Base-by-base conservation (phyloP, 73 alveolate species). In the Paramecium sexaurelia region DNA sequence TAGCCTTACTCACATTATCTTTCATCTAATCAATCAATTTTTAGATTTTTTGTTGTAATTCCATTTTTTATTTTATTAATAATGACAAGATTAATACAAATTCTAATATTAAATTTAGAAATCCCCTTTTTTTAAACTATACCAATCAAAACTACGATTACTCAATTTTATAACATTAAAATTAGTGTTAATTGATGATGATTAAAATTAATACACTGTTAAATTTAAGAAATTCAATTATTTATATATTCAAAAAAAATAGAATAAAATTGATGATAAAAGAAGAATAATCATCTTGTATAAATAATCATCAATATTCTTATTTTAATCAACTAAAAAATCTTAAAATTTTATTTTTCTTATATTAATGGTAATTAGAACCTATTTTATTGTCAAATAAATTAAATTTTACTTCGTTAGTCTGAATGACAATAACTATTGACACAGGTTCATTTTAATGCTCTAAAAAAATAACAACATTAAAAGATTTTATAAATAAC, bases 11-110 rank as follows among this genome's bases (percentile, higher is more conserved):
- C 19, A 78, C 90, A 78, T 78, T 78, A 41, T 40, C 90, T 20
- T 24, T 37, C 90, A 78, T 78, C 17, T 78, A 61, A 22, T 78
- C 90, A 40, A 78, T 19, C 27, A 78, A 24, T 78, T 78, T 78
- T 22, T 78, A 22, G 26, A 78, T 43, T 78, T 78, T 78, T 20
- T 11, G 10, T 39, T 32, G 73, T 22, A 40, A 26, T 78, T 45
- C 90, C 90, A 78, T 78, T 41, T 27, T 71, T 71, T 33, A 35
- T 71, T 71, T 71, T 71, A 66, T 66, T 51, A 51, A 51, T 51
- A 51, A 61, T 61, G 83, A 45, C 83, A 29, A 26, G 83, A 61
- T 32, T 61, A 32, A 61, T 61, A 11, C 47, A 5, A 61, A 61
- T 32, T 4, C 43, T 9, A 26, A 61, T 8, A 61, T 61, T 32